Evolutionary conservation across 352 stramenopile genomes (phyloP).

Genomic region (Phytophthora sp.): DNA sequence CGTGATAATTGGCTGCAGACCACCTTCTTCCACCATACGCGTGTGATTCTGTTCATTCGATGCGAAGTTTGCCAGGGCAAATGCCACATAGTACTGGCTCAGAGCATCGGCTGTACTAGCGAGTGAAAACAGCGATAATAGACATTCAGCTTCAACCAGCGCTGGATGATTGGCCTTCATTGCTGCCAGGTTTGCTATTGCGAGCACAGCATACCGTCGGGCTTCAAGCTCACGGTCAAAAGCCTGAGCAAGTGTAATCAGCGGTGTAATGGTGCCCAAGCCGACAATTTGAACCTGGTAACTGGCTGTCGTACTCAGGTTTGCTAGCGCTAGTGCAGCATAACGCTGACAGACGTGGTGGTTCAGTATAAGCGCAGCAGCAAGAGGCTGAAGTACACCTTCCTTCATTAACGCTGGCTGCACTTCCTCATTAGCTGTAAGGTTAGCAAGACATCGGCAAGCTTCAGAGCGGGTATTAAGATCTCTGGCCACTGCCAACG

Average conservation of each 20-base stretch:
- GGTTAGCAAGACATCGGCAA: slow-evolving; percentile 93
- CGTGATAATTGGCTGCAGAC: slow-evolving; percentile 95
- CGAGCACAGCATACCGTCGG: slow-evolving; percentile 93
- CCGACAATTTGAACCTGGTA: slow-evolving; percentile 96
- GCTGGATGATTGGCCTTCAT: slow-evolving; percentile 95
- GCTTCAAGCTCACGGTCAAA: slow-evolving; percentile 94
- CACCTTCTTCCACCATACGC: slow-evolving; percentile 95
- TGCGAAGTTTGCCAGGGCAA: slow-evolving; percentile 95
- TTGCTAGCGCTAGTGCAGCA: slow-evolving; percentile 92
- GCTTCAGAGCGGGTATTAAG: slow-evolving; percentile 92
- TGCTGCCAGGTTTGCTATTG: slow-evolving; percentile 94
- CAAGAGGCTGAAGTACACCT: slow-evolving; percentile 90
- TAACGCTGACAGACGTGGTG: slow-evolving; percentile 95
- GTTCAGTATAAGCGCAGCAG: slow-evolving; percentile 86
- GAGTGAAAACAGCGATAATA: slow-evolving; percentile 93
- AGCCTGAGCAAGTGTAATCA: slow-evolving; percentile 87
- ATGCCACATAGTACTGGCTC: slow-evolving; percentile 96
- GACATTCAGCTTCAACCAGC: slow-evolving; percentile 91
- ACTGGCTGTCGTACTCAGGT: slow-evolving; percentile 93
- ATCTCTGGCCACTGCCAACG: slow-evolving; percentile 90
- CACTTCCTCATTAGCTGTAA: slow-evolving; percentile 95
- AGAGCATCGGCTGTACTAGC: slow-evolving; percentile 93
- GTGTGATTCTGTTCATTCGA: slow-evolving; percentile 93
- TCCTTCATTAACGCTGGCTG: slow-evolving; percentile 93
- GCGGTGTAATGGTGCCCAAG: slow-evolving; percentile 90